Evolutionary conservation across 2,329 filamentous ascomycete genomes (phyloP), one percentile per base, ranked within the genome.

Genomic region (Penicillium digitatum): DNA sequence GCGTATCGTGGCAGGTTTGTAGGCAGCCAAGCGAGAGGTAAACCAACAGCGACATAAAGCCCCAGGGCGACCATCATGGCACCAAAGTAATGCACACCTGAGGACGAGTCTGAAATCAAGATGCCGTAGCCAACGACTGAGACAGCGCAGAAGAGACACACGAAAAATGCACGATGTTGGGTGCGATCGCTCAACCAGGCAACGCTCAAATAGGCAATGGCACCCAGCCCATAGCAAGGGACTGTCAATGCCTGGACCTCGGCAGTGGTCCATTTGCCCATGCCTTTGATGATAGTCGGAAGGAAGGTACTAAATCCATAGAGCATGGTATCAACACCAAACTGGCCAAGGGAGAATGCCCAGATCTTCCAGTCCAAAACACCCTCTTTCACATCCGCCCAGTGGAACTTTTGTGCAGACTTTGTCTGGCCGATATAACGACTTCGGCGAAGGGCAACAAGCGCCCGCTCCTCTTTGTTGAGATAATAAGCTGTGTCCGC

Each of bases 281-380:
- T 81, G 4, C 81, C 84, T 39, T 82, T 78, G 69, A 93, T 90
- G 61, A 93, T 92, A 5, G 87, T 90, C 0, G 89, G 89, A 42
- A 93, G 74, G 67, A 92, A 92, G 0, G 87, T 90, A 47, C 84
- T 87, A 70, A 85, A 91, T 5, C 88, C 87, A 65, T 92, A 92
- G 0, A 92, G 78, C 83, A 91, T 88, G 1, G 86, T 89, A 65
- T 90, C 87, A 16, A 81, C 80, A 5, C 87, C 87, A 66, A 91
- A 91, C 68, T 90, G 87, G 5, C 78, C 87, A 35, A 84, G 70
- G 59, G 81, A 86, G 68, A 90, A 90, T 1, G 80, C 74, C 79
- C 85, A 90, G 24, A 89, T 82, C 68, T 88, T 90, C 87, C 87
- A 90, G 71, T 93, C 89, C 59, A 77, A 80, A 56, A 89, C 83